A percentile compares a stretch with the other conserved stretches of the same genome.
These are phyloP conservation scores for Paramecium bursaria DNA, from an alignment of 73 alveolate species.

Conservation along the genomic window DNA sequence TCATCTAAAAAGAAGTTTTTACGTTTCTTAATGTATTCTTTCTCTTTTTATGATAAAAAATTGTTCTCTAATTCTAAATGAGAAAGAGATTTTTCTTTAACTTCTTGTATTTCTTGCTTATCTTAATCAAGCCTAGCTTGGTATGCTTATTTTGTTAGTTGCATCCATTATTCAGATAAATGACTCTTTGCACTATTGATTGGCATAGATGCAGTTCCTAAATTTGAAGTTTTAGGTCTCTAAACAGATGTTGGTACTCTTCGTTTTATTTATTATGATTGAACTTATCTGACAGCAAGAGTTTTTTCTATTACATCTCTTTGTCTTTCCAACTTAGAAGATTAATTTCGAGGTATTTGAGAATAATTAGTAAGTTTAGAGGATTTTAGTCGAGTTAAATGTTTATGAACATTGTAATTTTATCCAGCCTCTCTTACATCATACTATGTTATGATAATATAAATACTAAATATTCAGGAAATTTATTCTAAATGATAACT, in stretches of 20 bases:
- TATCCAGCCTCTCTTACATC: conserved; percentile 24
- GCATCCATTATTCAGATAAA: conserved; percentile 33
- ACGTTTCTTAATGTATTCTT: conserved; percentile 26
- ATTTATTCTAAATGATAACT: conserved; percentile 14
- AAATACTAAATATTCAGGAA: conserved; percentile 32
- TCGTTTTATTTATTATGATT: conserved; percentile 40
- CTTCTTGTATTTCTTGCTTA: conserved; percentile 9
- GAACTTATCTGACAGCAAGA: neutral
- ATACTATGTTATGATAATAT: conserved; percentile 1
- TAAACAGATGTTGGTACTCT: conserved; percentile 13
- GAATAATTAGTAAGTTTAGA: neutral
- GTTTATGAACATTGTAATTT: conserved; percentile 48
- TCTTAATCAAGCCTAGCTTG: neutral
- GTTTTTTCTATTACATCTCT: conserved; percentile 48
- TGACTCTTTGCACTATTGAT: neutral
- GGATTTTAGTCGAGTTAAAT: conserved; percentile 24
- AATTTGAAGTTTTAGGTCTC: conserved; percentile 41
- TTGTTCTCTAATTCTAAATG: conserved; percentile 36
- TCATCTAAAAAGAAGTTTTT: conserved; percentile 46
- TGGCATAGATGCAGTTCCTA: no score
- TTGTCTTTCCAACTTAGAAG: conserved; percentile 48
- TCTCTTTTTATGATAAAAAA: conserved; percentile 11
- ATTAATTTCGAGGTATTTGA: conserved; percentile 45
- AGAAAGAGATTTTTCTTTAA: neutral
- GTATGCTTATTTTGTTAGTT: neutral